Evolutionary conservation across 2,329 filamentous ascomycete species (phyloP).

Genomic region (Stagonosporopsis chrysanthemi): DNA sequence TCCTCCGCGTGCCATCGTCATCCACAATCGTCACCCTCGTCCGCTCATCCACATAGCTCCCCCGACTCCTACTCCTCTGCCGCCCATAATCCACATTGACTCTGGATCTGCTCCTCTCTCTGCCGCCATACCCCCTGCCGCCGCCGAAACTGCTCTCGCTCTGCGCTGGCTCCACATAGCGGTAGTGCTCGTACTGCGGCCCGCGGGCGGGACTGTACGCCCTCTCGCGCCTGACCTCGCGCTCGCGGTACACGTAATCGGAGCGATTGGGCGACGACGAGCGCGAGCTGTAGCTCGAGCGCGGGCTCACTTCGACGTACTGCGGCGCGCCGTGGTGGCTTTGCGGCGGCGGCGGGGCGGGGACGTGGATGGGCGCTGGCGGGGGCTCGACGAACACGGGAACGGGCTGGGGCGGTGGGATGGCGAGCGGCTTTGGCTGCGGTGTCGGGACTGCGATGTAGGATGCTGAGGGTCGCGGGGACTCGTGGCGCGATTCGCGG

Average conservation of each 20-base stretch:
- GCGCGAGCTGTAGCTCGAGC: conserved; percentile 43
- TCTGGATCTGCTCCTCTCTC: conserved; percentile 38
- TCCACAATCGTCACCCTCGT: conserved; percentile 42
- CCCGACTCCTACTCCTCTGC: conserved; percentile 21
- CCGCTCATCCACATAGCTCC: conserved; percentile 38
- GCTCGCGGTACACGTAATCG: conserved; percentile 55
- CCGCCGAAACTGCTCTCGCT: conserved; percentile 40
- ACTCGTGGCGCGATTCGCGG: conserved; percentile 28
- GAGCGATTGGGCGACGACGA: conserved; percentile 40
- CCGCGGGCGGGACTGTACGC: conserved; percentile 45
- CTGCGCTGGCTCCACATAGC: conserved; percentile 54
- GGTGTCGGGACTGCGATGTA: conserved; percentile 46
- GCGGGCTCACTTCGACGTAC: conserved; percentile 56
- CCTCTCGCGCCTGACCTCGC: conserved; percentile 52
- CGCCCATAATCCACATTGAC: conserved; percentile 30
- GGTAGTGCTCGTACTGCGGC: conserved; percentile 55
- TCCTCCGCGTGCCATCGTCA: conserved; percentile 31
- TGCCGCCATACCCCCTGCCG: conserved; percentile 36
- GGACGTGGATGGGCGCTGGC: conserved; percentile 34
- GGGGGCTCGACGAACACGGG: conserved; percentile 50
- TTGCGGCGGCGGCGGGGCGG: conserved; percentile 18
- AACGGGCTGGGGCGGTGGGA: conserved; percentile 52
- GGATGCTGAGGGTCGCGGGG: conserved; percentile 38
- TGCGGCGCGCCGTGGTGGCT: conserved; percentile 39
- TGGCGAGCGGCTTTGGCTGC: conserved; percentile 34